phyloP scores from a whole-genome alignment of 2,329 filamentous ascomycete species.

The Colletotrichum noveboracense region DNA sequence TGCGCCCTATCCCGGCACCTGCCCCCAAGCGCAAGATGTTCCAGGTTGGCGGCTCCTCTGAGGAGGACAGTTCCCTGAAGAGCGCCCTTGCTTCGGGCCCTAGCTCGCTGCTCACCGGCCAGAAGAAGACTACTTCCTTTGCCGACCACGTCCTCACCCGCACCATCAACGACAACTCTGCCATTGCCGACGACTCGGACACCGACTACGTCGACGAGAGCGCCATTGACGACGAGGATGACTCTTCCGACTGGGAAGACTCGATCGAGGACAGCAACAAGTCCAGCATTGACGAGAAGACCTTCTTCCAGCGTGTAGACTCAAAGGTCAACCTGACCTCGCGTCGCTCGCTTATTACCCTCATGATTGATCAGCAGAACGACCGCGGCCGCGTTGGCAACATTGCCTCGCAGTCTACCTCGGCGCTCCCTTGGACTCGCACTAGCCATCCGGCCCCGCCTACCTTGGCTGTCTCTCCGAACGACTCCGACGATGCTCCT shows the following conservation, averaged over 20 bases:
- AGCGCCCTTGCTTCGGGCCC: slow-evolving; percentile 52
- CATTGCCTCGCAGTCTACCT: slow-evolving; percentile 68
- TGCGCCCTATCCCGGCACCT: slow-evolving; percentile 37
- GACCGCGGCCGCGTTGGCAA: slow-evolving; percentile 73
- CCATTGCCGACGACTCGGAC: slow-evolving; percentile 58
- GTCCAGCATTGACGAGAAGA: slow-evolving; percentile 80
- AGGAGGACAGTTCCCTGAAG: slow-evolving; percentile 79
- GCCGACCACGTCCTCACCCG: slow-evolving; percentile 75
- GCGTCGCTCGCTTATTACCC: slow-evolving; percentile 85
- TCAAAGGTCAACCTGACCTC: slow-evolving; percentile 86
- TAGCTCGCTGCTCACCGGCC: slow-evolving; percentile 43
- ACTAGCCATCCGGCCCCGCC: slow-evolving; percentile 45
- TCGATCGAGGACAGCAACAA: slow-evolving; percentile 83
- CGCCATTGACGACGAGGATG: slow-evolving; percentile 78
- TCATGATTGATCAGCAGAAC: slow-evolving; percentile 79
- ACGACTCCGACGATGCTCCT: slow-evolving; percentile 67
- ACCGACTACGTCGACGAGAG: slow-evolving; percentile 79
- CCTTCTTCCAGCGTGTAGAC: slow-evolving; percentile 88
- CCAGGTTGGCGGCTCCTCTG: slow-evolving; percentile 65
- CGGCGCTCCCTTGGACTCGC: slow-evolving; percentile 71
- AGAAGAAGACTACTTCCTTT: slow-evolving; percentile 84
- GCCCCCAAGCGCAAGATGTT: slow-evolving; percentile 49
- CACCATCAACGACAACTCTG: slow-evolving; percentile 64
- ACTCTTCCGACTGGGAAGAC: slow-evolving; percentile 65
- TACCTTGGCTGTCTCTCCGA: slow-evolving; percentile 53